Evolutionary conservation across 305 asterid genomes (phyloP).

Genomic region (Solanum hybrid): DNA sequence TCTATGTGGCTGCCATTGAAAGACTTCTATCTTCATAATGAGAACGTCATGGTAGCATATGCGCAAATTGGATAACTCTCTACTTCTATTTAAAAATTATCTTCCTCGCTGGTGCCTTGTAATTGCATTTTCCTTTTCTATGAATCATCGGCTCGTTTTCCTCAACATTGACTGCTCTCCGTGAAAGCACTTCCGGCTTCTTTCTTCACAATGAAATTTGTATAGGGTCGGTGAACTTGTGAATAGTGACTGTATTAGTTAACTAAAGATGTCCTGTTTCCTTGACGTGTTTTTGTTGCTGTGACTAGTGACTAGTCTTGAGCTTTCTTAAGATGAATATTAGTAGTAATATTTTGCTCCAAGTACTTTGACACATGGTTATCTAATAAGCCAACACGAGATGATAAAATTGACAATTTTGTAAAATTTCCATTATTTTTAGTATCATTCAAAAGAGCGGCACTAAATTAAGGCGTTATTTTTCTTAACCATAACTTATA

Average conservation of each 20-base stretch:
- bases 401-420: background rate
- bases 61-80: background rate
- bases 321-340: background rate
- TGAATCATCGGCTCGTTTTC: background rate
- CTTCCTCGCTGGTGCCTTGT: background rate
- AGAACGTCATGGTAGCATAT: background rate
- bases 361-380: background rate
- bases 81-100: background rate
- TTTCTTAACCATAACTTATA: background rate
- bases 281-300: background rate
- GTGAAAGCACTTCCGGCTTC: background rate
- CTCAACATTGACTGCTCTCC: background rate
- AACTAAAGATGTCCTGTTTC: background rate
- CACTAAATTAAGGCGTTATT: background rate
- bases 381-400: background rate
- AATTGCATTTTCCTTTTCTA: background rate
- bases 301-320: background rate
- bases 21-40: conserved; percentile 43
- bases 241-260: background rate
- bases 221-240: background rate
- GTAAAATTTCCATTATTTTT: background rate
- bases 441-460: background rate
- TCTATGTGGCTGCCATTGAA: conserved; percentile 70
- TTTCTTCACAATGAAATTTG: conserved; percentile 1
- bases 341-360: background rate